phyloP scores from a whole-genome alignment of 2,329 filamentous ascomycete species.

The Paecilomyces dactylethromorphus region DNA sequence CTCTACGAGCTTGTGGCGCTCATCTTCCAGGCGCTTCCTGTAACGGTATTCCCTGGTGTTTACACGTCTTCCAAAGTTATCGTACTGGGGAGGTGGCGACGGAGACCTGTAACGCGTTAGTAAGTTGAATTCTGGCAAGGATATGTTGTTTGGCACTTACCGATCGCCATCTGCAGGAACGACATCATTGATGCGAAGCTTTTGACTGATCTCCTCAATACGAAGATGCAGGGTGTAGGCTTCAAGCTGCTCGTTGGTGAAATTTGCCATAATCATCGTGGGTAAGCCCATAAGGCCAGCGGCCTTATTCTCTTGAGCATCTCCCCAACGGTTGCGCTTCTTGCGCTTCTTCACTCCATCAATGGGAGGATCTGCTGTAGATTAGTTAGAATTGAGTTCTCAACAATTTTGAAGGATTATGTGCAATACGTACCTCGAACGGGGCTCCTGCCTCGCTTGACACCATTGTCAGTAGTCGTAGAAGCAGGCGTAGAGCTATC shows the following conservation, averaged over 20 bases:
- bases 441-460: conserved; percentile 89
- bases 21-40: conserved; percentile 94
- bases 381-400: conserved; percentile 16
- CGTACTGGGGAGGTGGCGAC: conserved; percentile 92
- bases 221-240: conserved; percentile 93
- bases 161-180: conserved; percentile 93
- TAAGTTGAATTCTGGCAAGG: conserved; percentile 10
- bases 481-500: conserved; percentile 40
- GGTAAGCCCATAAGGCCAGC: conserved; percentile 95
- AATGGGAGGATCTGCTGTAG: conserved; percentile 41
- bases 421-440: conserved; percentile 57
- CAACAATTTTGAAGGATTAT: not conserved
- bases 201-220: conserved; percentile 98
- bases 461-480: conserved; percentile 42
- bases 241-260: conserved; percentile 97
- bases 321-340: conserved; percentile 98
- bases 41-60: conserved; percentile 99
- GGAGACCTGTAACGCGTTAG: conserved; percentile 61
- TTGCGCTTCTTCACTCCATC: conserved; percentile 86
- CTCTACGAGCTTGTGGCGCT: conserved; percentile 96
- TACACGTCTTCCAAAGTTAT: conserved; percentile 98
- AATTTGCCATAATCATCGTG: conserved; percentile 92
- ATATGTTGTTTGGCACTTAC: conserved; percentile 48
- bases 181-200: conserved; percentile 97
- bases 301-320: conserved; percentile 96